Evolutionary conservation across 140 eudicot genomes (phyloP).

Genomic region (Ambrosia hybrid): DNA sequence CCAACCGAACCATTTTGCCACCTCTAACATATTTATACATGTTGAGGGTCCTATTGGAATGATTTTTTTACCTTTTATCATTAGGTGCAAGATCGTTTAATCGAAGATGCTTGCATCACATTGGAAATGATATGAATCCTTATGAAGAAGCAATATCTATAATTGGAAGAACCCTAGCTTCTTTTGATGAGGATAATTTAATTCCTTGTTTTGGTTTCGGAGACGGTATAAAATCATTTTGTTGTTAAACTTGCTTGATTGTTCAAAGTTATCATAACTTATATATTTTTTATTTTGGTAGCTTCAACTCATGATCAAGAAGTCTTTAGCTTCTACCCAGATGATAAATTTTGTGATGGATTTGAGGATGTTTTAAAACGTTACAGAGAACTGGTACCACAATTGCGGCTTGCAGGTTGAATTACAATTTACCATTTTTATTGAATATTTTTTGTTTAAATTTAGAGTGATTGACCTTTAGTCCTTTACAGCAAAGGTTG

Average conservation of each 20-base stretch:
- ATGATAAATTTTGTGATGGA: slow-evolving; percentile 82
- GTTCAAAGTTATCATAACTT: background rate
- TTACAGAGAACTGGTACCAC: slow-evolving; percentile 87
- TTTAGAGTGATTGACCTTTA: background rate
- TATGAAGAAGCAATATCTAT: slow-evolving; percentile 96
- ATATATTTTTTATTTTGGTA: slow-evolving; percentile 36
- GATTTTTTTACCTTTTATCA: slow-evolving; percentile 11
- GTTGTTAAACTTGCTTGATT: slow-evolving; percentile 11
- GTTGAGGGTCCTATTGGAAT: slow-evolving; percentile 1
- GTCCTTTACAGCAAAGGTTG: background rate
- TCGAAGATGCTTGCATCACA: slow-evolving; percentile 81
- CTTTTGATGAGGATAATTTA: slow-evolving; percentile 89
- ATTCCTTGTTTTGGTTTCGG: slow-evolving; percentile 97
- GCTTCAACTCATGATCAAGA: slow-evolving; percentile 99
- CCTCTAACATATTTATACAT: background rate
- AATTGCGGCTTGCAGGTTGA: slow-evolving; percentile 85
- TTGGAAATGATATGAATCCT: slow-evolving; percentile 68
- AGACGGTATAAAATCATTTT: slow-evolving; percentile 58
- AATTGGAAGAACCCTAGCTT: slow-evolving; percentile 79
- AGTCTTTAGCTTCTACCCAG: slow-evolving; percentile 87
- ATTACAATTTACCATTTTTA: slow-evolving; percentile 2
- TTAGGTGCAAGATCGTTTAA: slow-evolving; percentile 85
- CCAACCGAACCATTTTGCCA: background rate
- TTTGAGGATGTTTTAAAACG: slow-evolving; percentile 86
- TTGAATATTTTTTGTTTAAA: slow-evolving; percentile 20